These are phyloP conservation scores for Rhynchospora pubera DNA, from an alignment of 176 grass and related monocot species.

Conservation along the genomic window DNA sequence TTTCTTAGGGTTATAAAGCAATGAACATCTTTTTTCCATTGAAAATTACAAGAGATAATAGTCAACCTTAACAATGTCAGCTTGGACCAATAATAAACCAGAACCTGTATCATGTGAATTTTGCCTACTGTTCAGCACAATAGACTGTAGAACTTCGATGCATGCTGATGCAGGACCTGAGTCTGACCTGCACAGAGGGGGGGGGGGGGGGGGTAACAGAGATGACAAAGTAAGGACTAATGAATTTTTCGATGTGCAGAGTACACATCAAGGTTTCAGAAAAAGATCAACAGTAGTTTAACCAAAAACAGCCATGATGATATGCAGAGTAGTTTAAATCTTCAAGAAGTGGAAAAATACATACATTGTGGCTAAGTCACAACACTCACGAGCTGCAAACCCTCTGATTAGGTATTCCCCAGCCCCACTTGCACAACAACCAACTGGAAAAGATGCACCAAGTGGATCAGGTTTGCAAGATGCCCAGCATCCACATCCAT, in stretches of 20 bases:
- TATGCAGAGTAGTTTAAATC: neutral
- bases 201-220: neutral
- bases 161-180: conserved; percentile 69
- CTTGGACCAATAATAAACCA: conserved; percentile 77
- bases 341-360: neutral
- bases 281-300: neutral
- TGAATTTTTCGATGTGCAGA: neutral
- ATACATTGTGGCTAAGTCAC: conserved; percentile 73
- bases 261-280: neutral
- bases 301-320: neutral
- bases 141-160: conserved; percentile 50
- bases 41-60: neutral
- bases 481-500: conserved; percentile 90
- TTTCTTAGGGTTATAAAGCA: neutral
- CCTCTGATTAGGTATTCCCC: conserved; percentile 91
- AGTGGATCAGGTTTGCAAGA: conserved; percentile 60
- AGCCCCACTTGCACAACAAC: conserved; percentile 78
- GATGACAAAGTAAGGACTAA: neutral
- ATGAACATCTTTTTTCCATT: neutral
- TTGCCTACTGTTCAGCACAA: conserved; percentile 45
- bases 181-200: conserved; percentile 45
- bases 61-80: conserved; percentile 56
- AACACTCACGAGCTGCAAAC: conserved; percentile 88
- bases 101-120: conserved; percentile 64
- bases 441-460: conserved; percentile 54